Evolutionary conservation across 1,284 basidiomycete genomes (phyloP), one percentile per base, ranked within the genome.

Genomic region (Papiliotrema nemorosa): DNA sequence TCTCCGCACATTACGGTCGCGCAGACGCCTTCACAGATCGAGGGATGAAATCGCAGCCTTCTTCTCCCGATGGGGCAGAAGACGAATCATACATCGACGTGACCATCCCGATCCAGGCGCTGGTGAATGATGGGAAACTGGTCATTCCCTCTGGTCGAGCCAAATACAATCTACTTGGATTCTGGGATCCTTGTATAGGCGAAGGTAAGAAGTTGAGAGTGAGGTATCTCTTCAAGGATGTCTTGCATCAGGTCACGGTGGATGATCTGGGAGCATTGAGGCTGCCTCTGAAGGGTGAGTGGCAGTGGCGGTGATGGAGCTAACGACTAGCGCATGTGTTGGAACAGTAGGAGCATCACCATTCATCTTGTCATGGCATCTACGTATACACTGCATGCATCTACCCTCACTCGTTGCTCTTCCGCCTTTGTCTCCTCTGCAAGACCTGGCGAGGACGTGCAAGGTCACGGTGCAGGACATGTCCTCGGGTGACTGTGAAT

Each of bases 61-160:
- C 24, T 53, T 56, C 36, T 50, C 53, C 25, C 16, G 47, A 36
- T 3, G 35, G 34, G 27, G 49, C 45, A 20, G 53, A 76, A 50
- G 81, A 81, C 46, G 76, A 86, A 37, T 59, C 63, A 24, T 75
- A 79, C 40, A 80, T 89, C 57, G 84, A 91, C 70, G 88, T 92
- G 34, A 86, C 84, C 18, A 77, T 87, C 27, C 82, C 91, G 3
- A 66, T 94, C 25, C 90, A 93, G 76, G 84, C 88, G 22, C 78
- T 94, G 16, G 87, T 93, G 40, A 80, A 82, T 57, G 81, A 85
- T 57, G 85, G 85, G 42, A 87, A 89, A 67, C 69, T 96, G 43
- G 82, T 84, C 65, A 85, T 96, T 55, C 84, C 90, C 16, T 83
- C 83, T 44, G 84, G 84, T 42, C 77, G 85, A 58, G 70, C 75